Percentiles rank a stretch among this genome's conserved stretches.
Evolutionary conservation across 495 filamentous ascomycete species (phyloP).

Genomic region (Penicillium chermesinum): DNA sequence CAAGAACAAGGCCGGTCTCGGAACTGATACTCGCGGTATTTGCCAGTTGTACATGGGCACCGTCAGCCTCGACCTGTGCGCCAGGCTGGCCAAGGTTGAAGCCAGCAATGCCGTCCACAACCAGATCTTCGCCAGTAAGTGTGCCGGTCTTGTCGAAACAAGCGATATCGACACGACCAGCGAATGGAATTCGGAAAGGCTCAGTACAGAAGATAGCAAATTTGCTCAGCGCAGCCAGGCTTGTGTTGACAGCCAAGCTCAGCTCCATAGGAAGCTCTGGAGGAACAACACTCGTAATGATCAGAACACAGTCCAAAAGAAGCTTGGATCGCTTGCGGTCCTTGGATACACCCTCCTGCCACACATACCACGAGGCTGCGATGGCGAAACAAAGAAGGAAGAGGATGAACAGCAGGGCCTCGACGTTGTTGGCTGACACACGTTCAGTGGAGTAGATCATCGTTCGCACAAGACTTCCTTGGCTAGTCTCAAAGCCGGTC

Average conservation of each 20-base stretch:
- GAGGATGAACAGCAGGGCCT: constrained; percentile 92
- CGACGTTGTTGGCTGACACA: constrained; percentile 93
- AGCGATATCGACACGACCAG: constrained; percentile 90
- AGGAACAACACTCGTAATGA: constrained; percentile 94
- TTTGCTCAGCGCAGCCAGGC: constrained; percentile 87
- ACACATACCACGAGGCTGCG: constrained; percentile 99
- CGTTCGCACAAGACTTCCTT: constrained; percentile 93
- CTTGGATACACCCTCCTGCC: constrained; percentile 87
- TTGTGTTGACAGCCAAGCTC: constrained; percentile 96
- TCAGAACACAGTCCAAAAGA: constrained; percentile 93
- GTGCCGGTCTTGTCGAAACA: constrained; percentile 99
- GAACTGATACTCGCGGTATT: constrained; percentile 59
- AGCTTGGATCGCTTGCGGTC: constrained; percentile 97
- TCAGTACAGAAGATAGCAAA: constrained; percentile 98
- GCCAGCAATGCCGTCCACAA: constrained; percentile 95
- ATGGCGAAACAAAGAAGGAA: constrained; percentile 95
- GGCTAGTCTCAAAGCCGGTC: constrained; percentile 97
- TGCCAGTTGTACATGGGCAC: constrained; percentile 69
- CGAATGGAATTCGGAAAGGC: constrained; percentile 97
- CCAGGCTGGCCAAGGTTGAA: constrained; percentile 63
- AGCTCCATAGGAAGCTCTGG: constrained; percentile 98
- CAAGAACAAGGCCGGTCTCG: constrained; percentile 88
- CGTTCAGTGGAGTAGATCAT: constrained; percentile 99
- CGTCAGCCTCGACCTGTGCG: constrained; percentile 67
- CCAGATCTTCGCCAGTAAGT: constrained; percentile 91